A percentile compares a stretch with the other conserved stretches of the same genome.
Conservation (phyloP, 192 early-diverging fungal genomes). For the Entomortierella beljakovae region DNA sequence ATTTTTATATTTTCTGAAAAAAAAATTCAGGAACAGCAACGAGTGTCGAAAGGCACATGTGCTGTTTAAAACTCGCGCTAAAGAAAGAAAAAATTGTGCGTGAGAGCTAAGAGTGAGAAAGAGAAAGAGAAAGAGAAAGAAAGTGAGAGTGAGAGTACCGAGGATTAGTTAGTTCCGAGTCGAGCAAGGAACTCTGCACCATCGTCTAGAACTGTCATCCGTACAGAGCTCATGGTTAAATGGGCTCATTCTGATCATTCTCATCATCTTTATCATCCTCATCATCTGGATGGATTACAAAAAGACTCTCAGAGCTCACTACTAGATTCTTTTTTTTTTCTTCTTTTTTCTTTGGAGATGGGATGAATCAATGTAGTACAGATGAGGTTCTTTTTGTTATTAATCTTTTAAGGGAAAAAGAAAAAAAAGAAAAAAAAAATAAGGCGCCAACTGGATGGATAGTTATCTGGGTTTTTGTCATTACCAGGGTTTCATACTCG, state of each 20-base stretch:
- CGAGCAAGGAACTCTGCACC: no score
- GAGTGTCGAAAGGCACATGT: no score
- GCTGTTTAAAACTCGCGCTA: no score
- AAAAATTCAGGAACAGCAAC: no score
- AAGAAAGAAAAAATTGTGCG: neutral
- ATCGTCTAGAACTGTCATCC: neutral
- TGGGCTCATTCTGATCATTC: no score
- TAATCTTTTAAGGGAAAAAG: no score
- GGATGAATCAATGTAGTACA: neutral
- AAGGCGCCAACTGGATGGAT: no score
- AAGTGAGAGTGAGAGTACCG: neutral
- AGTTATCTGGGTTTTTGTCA: no score
- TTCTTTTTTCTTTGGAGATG: neutral
- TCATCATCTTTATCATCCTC: constrained; percentile 1
- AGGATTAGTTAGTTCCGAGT: no score
- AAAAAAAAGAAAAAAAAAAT: no score
- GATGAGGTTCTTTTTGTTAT: neutral
- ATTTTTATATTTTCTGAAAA: no score
- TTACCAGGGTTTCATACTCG: no score
- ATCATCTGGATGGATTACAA: neutral
- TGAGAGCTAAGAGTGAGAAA: neutral
- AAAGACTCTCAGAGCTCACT: neutral
- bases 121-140: neutral
- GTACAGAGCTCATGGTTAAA: neutral
- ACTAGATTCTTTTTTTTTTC: neutral